Evolutionary conservation across 2,329 filamentous ascomycete genomes (phyloP), one percentile per base, ranked within the genome.

Genomic region (Rhynchosporium graminicola): DNA sequence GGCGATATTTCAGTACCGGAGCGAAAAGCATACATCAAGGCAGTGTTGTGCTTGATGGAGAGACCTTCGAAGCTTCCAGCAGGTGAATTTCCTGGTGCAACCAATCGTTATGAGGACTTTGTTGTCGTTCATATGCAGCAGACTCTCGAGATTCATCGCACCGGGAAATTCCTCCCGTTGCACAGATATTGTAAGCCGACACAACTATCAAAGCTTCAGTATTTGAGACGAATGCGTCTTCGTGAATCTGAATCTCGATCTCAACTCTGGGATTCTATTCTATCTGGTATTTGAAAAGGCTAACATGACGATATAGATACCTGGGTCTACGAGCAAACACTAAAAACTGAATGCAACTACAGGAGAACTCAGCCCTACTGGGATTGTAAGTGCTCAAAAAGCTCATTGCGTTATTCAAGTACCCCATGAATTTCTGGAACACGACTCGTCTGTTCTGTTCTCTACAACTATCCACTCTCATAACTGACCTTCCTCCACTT

Each of bases 271-370:
- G 9, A 36, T 36, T 10, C 1, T 3, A 1, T 6, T 36, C 6
- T 10, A 36, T 36, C 9, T 36, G 33, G 33, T 36, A 3, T 6
- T 36, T 10, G 5, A 5, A 36, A 6, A 36, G 33, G 33, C 33
- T 36, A 36, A 36, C 33, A 5, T 36, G 5, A 36, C 9, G 5
- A 10, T 36, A 5, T 6, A 36, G 33, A 74, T 66, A 70, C 76
- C 47, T 74, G 72, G 61, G 66, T 74, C 15, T 79, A 77, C 60
- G 79, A 80, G 63, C 68, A 75, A 60, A 75, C 75, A 48, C 72
- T 80, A 7, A 70, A 72, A 29, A 67, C 76, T 1, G 74, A 78
- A 46, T 80, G 78, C 64, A 75, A 76, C 43, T 80, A 79, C 65
- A 74, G 67, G 1, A 78, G 77, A 43, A 69, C 72, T 10, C 74